Evolutionary conservation across 805 yeast species (phyloP).

Genomic region (Huiozyma naganishii): DNA sequence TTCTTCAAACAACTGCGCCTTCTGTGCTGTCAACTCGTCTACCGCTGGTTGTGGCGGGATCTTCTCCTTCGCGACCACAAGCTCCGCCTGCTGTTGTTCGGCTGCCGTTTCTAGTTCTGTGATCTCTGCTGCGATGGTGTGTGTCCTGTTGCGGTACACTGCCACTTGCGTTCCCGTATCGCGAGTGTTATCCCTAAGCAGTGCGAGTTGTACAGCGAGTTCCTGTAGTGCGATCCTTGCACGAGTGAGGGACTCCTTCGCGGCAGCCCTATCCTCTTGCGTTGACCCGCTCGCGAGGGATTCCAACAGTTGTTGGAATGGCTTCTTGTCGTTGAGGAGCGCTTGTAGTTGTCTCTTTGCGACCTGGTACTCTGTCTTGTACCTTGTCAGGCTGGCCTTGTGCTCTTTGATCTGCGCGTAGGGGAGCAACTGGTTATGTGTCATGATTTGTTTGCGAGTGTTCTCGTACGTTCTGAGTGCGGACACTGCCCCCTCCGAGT

Average conservation of each 20-base stretch:
- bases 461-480: conserved; percentile 36
- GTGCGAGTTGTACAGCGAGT: too few relatives aligned
- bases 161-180: conserved; percentile 10
- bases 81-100: conserved; percentile 2
- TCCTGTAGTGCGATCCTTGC: too few relatives aligned
- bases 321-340: conserved; percentile 18
- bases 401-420: conserved; percentile 38
- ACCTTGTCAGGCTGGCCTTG: conserved; percentile 19
- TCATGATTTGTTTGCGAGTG: conserved; percentile 35
- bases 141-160: conserved; percentile 14
- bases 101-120: conserved; percentile 5
- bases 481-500: conserved; percentile 39
- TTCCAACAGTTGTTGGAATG: conserved; percentile 3
- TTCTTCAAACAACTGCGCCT: conserved; percentile 15
- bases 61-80: not conserved
- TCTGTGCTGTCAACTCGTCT: conserved; percentile 4
- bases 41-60: too few relatives aligned
- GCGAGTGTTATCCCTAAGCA: conserved; percentile 9
- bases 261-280: too few relatives aligned
- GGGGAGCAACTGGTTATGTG: conserved; percentile 38
- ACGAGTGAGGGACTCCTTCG: too few relatives aligned
- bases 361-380: conserved; percentile 20
- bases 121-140: conserved; percentile 10
- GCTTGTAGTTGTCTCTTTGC: conserved; percentile 21
- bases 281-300: too few relatives aligned